Conservation (phyloP, 2,329 filamentous ascomycete species). For the Colletotrichum musicola region DNA sequence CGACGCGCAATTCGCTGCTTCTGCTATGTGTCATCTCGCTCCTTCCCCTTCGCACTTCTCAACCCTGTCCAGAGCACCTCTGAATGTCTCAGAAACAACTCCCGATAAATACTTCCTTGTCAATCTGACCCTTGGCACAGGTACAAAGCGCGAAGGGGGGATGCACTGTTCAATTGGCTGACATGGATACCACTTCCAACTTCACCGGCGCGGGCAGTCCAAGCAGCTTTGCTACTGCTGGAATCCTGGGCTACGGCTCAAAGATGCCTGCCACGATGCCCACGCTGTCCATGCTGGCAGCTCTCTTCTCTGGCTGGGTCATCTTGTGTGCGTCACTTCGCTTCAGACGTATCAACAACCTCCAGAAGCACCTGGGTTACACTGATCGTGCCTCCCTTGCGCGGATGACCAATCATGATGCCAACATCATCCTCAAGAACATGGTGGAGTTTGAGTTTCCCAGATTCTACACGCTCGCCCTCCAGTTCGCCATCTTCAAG, state of each 20-base stretch:
- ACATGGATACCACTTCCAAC: constrained; percentile 26
- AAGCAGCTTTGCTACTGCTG: not conserved
- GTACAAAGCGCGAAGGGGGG: no score
- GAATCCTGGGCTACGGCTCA: not conserved
- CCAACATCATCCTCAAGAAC: constrained; percentile 57
- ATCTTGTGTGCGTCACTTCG: constrained; percentile 52
- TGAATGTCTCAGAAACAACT: no score
- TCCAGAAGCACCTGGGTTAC: constrained; percentile 49
- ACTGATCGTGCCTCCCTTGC: constrained; percentile 51
- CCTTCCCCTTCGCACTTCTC: no score
- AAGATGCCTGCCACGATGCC: not conserved
- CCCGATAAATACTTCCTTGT: no score
- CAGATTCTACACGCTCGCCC: constrained; percentile 50
- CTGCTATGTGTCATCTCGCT: no score
- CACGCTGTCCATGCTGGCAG: constrained; percentile 8
- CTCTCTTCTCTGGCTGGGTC: constrained; percentile 47
- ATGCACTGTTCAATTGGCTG: not conserved
- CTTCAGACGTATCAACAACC: constrained; percentile 49
- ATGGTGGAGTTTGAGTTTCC: constrained; percentile 53
- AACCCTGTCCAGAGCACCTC: no score
- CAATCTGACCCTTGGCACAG: no score
- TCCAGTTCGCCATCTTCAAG: constrained; percentile 57
- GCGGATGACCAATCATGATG: constrained; percentile 58
- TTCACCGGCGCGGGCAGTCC: not conserved
- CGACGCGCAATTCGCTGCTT: no score